These are phyloP conservation scores for Platismatia glauca DNA, from an alignment of 495 filamentous ascomycete species.

Conservation along the genomic window DNA sequence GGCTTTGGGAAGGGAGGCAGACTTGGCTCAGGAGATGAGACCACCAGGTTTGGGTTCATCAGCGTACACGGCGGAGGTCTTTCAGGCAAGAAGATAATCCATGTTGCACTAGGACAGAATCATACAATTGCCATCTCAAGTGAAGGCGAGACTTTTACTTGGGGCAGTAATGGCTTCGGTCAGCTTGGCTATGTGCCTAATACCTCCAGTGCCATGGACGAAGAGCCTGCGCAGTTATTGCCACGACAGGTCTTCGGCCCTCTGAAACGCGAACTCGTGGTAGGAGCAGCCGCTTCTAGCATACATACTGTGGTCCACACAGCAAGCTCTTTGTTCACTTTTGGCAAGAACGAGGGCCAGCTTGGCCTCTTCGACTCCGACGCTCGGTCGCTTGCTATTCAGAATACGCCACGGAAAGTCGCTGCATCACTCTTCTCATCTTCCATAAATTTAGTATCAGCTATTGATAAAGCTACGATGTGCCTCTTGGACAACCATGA, in stretches of 20 bases:
- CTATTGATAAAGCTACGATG: constrained; percentile 83
- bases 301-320: constrained; percentile 90
- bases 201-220: constrained; percentile 19
- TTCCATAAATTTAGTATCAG: constrained; percentile 68
- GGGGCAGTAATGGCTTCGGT: constrained; percentile 80
- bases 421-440: constrained; percentile 76
- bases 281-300: constrained; percentile 81
- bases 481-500: constrained; percentile 78
- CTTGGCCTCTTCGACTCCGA: constrained; percentile 91
- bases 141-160: constrained; percentile 77
- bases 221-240: constrained; percentile 61
- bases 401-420: constrained; percentile 74
- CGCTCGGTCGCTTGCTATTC: constrained; percentile 75
- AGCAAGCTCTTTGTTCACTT: constrained; percentile 72
- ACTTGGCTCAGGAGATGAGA: constrained; percentile 82
- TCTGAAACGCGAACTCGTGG: constrained; percentile 72
- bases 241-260: constrained; percentile 88
- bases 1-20: constrained; percentile 87
- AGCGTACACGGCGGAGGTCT: constrained; percentile 67
- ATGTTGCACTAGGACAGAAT: constrained; percentile 78
- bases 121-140: constrained; percentile 79
- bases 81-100: constrained; percentile 57
- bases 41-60: constrained; percentile 73
- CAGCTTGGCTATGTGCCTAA: constrained; percentile 75
- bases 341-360: constrained; percentile 93